Evolutionary conservation across 1,139 yeast species (phyloP), one percentile per base, ranked within the genome.

Genomic region (Pichia sp.): DNA sequence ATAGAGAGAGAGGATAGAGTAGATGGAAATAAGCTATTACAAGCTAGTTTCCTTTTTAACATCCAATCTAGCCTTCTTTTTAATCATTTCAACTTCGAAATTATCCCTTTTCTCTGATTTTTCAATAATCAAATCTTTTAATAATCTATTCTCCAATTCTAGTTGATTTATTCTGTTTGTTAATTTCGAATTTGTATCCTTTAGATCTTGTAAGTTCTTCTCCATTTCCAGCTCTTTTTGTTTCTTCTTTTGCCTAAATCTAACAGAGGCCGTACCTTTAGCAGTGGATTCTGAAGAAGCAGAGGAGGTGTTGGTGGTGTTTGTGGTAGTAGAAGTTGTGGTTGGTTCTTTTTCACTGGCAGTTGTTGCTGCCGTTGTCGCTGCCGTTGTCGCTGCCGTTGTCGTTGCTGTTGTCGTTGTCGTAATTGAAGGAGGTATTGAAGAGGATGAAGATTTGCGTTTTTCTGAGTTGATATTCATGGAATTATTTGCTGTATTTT

Each of bases 141-240:
- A 72, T 68, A 92, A 74, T 60, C 79, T 69, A 57, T 78, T 78
- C 56, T 78, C 83, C 79, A 76, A 74, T 58, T 77, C 80, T 54
- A 78, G 61, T 55, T 86, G 86, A 62, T 72, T 72, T 42, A 80
- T 74, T 57, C 81, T 80, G 50, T 73, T 67, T 61, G 86, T 92
- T 54, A 85, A 73, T 26, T 69, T 69, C 46, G 72, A 71, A 24
- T 86, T 80, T 57, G 77, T 65, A 32, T 83, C 86, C 56, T 77
- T 77, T 53, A 88, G 71, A 48, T 78, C 82, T 57, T 73, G 72
- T 20, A 87, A 72, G 48, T 76, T 78, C 40, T 73, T 72, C 65
- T 87, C 95, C 82, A 87, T 79, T 63, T 87, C 90, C 64, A 82
- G 88, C 65, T 88, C 96, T 61, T 85, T 82, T 64, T 81, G 59